These are phyloP conservation scores for Meira nashicola DNA, from an alignment of 1,284 basidiomycete genomes.

Conservation along the genomic window DNA sequence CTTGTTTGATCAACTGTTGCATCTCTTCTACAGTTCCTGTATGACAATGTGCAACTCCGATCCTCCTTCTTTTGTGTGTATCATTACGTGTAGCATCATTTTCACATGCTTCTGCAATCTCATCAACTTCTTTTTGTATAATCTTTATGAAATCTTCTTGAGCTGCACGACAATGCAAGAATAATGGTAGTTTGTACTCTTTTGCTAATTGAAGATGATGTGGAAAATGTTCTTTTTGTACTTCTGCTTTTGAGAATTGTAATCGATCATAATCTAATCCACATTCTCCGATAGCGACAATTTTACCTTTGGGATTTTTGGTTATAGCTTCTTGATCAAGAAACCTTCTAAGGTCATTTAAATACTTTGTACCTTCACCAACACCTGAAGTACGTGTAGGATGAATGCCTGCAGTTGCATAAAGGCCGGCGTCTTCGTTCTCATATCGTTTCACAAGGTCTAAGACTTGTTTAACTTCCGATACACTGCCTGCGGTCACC, in stretches of 20 bases:
- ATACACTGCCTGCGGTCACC: slow-evolving; percentile 72
- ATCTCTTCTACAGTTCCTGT: slow-evolving; percentile 69
- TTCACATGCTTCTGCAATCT: slow-evolving; percentile 9
- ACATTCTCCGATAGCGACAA: slow-evolving; percentile 75
- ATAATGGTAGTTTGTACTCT: slow-evolving; percentile 70
- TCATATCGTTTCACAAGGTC: slow-evolving; percentile 63
- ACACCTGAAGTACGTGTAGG: slow-evolving; percentile 78
- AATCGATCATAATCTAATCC: slow-evolving; percentile 82
- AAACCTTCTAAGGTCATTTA: slow-evolving; percentile 56
- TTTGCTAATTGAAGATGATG: slow-evolving; percentile 68
- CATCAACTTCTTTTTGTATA: slow-evolving; percentile 50
- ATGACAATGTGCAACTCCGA: slow-evolving; percentile 74
- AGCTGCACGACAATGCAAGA: slow-evolving; percentile 72
- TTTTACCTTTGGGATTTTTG: not conserved
- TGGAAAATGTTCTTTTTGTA: slow-evolving; percentile 69
- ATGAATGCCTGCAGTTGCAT: slow-evolving; percentile 77
- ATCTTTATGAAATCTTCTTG: slow-evolving; percentile 67
- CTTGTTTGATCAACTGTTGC: slow-evolving; percentile 61
- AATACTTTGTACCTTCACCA: slow-evolving; percentile 62
- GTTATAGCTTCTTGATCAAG: slow-evolving; percentile 13
- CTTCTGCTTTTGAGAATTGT: slow-evolving; percentile 64
- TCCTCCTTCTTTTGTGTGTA: slow-evolving; percentile 16
- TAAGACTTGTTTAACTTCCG: slow-evolving; percentile 65
- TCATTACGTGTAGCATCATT: not conserved
- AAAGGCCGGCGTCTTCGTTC: slow-evolving; percentile 62